These are phyloP conservation scores for Herpetospermum pedunculosum DNA, from an alignment of 306 rosid species.

Conservation along the genomic window DNA sequence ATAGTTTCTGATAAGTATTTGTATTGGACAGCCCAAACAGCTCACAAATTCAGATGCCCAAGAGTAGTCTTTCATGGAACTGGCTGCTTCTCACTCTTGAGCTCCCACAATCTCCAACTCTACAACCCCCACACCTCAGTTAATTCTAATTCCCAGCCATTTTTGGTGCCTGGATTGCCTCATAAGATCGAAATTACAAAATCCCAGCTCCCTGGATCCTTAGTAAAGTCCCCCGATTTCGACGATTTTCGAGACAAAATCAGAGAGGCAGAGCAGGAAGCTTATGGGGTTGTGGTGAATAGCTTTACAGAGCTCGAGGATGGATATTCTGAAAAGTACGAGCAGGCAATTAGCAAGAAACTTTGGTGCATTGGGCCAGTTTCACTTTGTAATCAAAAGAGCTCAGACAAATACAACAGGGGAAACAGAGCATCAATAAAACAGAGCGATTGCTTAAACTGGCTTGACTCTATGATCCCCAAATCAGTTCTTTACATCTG, in stretches of 20 bases:
- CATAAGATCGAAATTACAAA: constrained; percentile 33
- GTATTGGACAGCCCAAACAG: constrained; percentile 44
- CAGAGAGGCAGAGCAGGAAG: constrained; percentile 39
- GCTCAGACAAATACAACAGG: constrained; percentile 47
- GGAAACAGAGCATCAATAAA: constrained; percentile 56
- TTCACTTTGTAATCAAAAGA: constrained; percentile 40
- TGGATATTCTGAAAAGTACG: constrained; percentile 27
- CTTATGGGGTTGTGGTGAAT: constrained; percentile 58
- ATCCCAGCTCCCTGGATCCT: constrained; percentile 61
- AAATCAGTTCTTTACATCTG: constrained; percentile 66
- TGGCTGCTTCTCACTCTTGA: constrained; percentile 53
- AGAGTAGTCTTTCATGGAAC: constrained; percentile 64
- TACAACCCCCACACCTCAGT: constrained; percentile 26
- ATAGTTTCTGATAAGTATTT: constrained; percentile 60
- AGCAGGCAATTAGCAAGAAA: constrained; percentile 29
- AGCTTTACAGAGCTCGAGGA: constrained; percentile 54
- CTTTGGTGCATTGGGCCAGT: constrained; percentile 81
- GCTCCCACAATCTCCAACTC: constrained; percentile 40
- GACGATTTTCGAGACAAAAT: constrained; percentile 50
- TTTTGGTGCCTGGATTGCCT: constrained; percentile 43
- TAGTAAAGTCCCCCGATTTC: constrained; percentile 40
- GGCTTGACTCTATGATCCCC: constrained; percentile 46
- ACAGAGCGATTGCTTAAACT: constrained; percentile 35
- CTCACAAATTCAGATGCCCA: constrained; percentile 41
- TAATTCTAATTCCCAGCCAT: constrained; percentile 28